Evolutionary conservation across 73 alveolate species (phyloP).

Genomic region (Blepharisma japonicum): DNA sequence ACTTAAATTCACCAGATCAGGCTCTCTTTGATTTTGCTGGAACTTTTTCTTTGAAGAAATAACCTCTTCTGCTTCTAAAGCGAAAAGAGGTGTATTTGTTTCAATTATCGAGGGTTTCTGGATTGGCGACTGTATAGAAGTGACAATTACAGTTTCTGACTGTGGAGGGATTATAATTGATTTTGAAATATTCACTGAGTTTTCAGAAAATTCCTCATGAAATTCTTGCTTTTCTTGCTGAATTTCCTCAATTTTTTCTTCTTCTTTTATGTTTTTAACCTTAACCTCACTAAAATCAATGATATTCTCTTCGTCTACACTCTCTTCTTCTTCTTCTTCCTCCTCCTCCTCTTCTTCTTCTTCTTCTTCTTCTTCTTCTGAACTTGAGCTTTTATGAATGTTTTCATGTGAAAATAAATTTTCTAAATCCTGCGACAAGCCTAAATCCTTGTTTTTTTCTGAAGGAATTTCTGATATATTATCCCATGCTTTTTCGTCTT

Average conservation of each 20-base stretch:
- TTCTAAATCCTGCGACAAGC: background rate
- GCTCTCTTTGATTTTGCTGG: background rate
- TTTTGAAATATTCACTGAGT: background rate
- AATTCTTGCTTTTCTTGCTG: background rate
- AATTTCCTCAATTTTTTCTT: background rate
- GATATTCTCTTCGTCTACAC: background rate
- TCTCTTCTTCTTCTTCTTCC: background rate
- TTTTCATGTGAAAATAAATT: background rate
- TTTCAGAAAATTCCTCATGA: background rate
- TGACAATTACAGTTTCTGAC: too few relatives aligned
- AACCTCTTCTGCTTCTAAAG: too few relatives aligned
- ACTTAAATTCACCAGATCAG: background rate
- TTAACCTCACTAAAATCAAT: background rate
- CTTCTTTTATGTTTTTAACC: background rate
- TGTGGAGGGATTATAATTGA: background rate
- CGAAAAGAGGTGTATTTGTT: too few relatives aligned
- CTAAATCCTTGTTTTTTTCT: conserved; percentile 9
- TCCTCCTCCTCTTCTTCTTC: background rate
- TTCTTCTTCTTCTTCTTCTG: background rate
- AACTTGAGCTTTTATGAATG: background rate
- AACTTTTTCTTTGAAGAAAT: background rate
- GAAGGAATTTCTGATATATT: background rate
- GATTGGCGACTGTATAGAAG: too few relatives aligned
- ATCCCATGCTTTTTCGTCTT: background rate
- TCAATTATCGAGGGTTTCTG: too few relatives aligned